Conservation (phyloP, 2,329 filamentous ascomycete genomes). For the Colletotrichum musicola region DNA sequence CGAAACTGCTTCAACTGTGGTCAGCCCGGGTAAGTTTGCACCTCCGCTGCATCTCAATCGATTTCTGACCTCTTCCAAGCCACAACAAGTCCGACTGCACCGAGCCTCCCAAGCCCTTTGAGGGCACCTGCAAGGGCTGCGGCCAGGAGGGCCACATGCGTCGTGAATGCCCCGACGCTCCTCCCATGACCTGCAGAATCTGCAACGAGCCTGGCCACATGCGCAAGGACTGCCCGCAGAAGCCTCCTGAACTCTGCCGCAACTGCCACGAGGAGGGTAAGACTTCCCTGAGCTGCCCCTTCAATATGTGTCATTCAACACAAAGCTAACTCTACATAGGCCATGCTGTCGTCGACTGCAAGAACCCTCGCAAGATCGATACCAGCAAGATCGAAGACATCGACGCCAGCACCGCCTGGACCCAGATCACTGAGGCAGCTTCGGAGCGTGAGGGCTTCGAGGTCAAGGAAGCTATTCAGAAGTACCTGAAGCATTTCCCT, state of each 20-base stretch:
- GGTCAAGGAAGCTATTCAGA: slow-evolving; percentile 68
- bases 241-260: slow-evolving; percentile 67
- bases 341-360: slow-evolving; percentile 68
- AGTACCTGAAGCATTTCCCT: slow-evolving; percentile 73
- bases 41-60: slow-evolving; percentile 43
- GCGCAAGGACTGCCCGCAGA: slow-evolving; percentile 73
- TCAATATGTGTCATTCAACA: background rate
- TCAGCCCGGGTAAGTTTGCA: slow-evolving; percentile 48
- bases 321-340: slow-evolving; percentile 53
- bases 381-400: slow-evolving; percentile 63
- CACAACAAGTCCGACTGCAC: slow-evolving; percentile 51
- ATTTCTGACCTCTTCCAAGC: slow-evolving; percentile 36
- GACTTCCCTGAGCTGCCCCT: background rate
- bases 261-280: slow-evolving; percentile 74
- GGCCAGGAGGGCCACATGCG: slow-evolving; percentile 65
- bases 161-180: slow-evolving; percentile 73
- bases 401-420: slow-evolving; percentile 69
- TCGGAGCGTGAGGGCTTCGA: slow-evolving; percentile 70
- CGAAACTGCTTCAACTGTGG: slow-evolving; percentile 51
- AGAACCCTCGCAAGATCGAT: slow-evolving; percentile 70
- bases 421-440: slow-evolving; percentile 64
- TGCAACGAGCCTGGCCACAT: slow-evolving; percentile 70
- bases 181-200: slow-evolving; percentile 69
- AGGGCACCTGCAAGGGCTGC: slow-evolving; percentile 58
- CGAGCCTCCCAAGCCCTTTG: slow-evolving; percentile 42